Evolutionary conservation across 148 eudicot genomes (phyloP).

Genomic region (Vaccinium myrtillus): DNA sequence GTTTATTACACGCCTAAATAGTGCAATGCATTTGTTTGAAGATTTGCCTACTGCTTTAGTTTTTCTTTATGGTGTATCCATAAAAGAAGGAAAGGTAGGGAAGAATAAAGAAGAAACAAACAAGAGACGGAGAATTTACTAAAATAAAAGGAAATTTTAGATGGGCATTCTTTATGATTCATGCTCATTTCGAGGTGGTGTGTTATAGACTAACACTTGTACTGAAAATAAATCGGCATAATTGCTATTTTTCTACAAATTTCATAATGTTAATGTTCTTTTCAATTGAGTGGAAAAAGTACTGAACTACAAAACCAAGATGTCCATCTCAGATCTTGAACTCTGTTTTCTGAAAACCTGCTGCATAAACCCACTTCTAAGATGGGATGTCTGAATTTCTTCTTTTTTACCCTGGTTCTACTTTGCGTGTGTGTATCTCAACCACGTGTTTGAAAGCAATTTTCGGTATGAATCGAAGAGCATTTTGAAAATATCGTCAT

Average conservation of each 20-base stretch:
- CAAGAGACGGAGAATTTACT: neutral
- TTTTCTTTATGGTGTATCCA: neutral
- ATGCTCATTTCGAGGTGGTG: neutral
- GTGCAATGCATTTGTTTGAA: neutral
- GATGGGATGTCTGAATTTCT: no score
- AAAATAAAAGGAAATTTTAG: neutral
- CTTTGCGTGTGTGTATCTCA: no score
- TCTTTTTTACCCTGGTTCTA: no score
- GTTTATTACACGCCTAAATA: neutral
- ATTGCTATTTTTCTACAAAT: neutral
- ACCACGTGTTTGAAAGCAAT: no score
- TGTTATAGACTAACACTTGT: neutral
- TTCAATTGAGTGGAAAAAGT: neutral
- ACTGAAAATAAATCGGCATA: neutral
- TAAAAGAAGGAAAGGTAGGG: neutral
- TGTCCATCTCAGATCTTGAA: no score
- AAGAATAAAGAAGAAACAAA: neutral
- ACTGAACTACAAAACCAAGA: no score
- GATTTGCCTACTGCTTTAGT: neutral
- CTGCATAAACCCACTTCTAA: no score
- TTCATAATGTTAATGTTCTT: neutral
- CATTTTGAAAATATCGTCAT: no score
- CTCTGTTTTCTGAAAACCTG: no score
- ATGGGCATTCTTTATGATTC: neutral
- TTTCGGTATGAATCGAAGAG: no score